These are phyloP conservation scores for Aciculosporium take DNA, from an alignment of 2,329 filamentous ascomycete species.

Conservation along the genomic window DNA sequence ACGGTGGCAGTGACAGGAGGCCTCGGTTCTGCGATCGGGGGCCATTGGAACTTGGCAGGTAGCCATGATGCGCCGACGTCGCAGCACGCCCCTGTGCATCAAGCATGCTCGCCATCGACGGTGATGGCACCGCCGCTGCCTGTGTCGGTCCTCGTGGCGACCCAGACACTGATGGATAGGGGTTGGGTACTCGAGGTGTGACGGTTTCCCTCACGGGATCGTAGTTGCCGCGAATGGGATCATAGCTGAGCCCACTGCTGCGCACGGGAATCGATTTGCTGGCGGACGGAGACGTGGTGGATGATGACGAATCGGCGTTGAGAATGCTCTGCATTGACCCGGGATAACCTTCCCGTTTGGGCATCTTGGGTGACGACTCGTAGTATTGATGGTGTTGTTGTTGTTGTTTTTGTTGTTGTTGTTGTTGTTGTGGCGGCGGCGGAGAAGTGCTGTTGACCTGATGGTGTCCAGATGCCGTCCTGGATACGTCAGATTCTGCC, in stretches of 20 bases:
- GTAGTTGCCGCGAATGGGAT: constrained; percentile 71
- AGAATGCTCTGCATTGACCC: constrained; percentile 42
- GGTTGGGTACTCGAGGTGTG: constrained; percentile 34
- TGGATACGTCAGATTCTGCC: constrained; percentile 16
- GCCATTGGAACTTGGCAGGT: constrained; percentile 15
- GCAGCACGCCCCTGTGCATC: constrained; percentile 33
- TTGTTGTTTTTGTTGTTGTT: constrained; percentile 15
- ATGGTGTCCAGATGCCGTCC: constrained; percentile 13
- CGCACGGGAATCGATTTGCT: constrained; percentile 33
- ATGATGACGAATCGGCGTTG: constrained; percentile 33
- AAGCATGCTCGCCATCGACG: constrained; percentile 81
- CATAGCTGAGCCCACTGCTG: constrained; percentile 71
- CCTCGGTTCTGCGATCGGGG: constrained; percentile 21
- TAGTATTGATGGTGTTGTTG: constrained; percentile 14
- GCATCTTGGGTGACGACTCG: constrained; percentile 25
- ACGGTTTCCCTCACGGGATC: constrained; percentile 51
- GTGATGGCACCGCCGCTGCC: constrained; percentile 37
- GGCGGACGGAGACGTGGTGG: constrained; percentile 26
- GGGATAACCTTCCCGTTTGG: constrained; percentile 37
- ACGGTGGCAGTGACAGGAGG: constrained; percentile 25
- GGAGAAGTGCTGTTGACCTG: constrained; percentile 9
- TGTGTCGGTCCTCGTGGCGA: constrained; percentile 34
- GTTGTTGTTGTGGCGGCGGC: constrained; percentile 11
- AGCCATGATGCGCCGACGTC: constrained; percentile 15
- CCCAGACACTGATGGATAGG: constrained; percentile 28